Conservation (phyloP, 257 asterid genomes). For the Nicotiana benthamiana region DNA sequence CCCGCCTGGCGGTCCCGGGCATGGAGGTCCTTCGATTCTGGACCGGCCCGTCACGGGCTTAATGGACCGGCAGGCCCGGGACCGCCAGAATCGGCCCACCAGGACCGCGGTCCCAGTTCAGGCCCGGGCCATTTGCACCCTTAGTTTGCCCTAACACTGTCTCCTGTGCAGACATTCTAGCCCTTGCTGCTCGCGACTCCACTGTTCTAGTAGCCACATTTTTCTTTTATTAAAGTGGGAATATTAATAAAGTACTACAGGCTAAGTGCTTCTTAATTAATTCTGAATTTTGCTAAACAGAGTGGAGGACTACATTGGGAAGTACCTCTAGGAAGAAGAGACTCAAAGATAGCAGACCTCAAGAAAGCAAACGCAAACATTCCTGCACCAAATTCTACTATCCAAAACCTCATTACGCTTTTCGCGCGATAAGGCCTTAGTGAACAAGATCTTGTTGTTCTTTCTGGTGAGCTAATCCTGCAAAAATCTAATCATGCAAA, state of each 20-base stretch:
- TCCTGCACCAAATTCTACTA: slow-evolving; percentile 74
- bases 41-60: no score
- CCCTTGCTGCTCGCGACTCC: slow-evolving; percentile 74
- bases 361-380: slow-evolving; percentile 38
- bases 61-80: no score
- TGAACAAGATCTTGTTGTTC: slow-evolving; percentile 66
- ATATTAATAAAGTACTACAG: not conserved
- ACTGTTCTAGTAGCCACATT: slow-evolving; percentile 37
- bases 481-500: not conserved
- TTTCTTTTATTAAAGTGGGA: no score
- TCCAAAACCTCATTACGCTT: slow-evolving; percentile 39
- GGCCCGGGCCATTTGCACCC: no score
- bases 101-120: no score
- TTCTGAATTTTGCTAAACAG: slow-evolving; percentile 18
- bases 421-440: slow-evolving; percentile 53
- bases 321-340: slow-evolving; percentile 74
- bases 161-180: slow-evolving; percentile 72
- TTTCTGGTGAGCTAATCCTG: slow-evolving; percentile 36
- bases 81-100: no score
- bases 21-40: no score
- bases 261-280: not conserved
- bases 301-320: slow-evolving; percentile 92
- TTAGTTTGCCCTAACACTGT: slow-evolving; percentile 72
- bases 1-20: no score
- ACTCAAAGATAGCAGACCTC: slow-evolving; percentile 53